Conservation (phyloP, 176 grass and related monocot genomes). For the Oryza glumipatula region DNA sequence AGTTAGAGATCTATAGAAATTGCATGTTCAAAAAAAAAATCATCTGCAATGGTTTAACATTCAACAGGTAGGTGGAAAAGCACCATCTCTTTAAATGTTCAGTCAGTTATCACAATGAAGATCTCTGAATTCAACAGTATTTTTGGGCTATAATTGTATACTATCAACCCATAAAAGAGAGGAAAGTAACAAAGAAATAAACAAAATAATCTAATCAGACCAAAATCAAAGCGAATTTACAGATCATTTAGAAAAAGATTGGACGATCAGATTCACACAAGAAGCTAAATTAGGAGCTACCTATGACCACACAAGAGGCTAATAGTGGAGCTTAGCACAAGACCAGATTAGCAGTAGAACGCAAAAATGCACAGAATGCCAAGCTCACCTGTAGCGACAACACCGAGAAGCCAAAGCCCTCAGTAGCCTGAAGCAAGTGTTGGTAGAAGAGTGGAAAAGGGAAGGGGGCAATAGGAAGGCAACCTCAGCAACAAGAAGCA, state of each 20-base stretch:
- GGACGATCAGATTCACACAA: neutral
- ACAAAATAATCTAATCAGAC: neutral
- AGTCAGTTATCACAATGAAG: neutral
- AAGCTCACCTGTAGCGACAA: neutral
- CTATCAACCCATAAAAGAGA: neutral
- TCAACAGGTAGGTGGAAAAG: neutral
- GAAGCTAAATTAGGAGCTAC: neutral
- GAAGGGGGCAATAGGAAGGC: constrained; percentile 17
- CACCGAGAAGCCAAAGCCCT: constrained; percentile 8
- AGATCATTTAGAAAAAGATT: neutral
- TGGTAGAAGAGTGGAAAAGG: neutral
- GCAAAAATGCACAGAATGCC: neutral
- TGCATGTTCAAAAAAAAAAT: neutral
- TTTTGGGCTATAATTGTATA: neutral
- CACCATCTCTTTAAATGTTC: neutral
- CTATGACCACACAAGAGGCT: neutral
- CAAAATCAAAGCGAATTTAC: neutral
- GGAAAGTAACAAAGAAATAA: neutral
- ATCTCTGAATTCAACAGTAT: neutral
- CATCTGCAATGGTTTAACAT: neutral
- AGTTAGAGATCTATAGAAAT: constrained; percentile 4
- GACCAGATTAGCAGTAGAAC: neutral
- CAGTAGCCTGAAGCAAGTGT: neutral
- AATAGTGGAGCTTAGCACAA: neutral
- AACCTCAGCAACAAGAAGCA: neutral